phyloP scores from a whole-genome alignment of 352 stramenopile genomes.

The Peronosclerospora sorghi region DNA sequence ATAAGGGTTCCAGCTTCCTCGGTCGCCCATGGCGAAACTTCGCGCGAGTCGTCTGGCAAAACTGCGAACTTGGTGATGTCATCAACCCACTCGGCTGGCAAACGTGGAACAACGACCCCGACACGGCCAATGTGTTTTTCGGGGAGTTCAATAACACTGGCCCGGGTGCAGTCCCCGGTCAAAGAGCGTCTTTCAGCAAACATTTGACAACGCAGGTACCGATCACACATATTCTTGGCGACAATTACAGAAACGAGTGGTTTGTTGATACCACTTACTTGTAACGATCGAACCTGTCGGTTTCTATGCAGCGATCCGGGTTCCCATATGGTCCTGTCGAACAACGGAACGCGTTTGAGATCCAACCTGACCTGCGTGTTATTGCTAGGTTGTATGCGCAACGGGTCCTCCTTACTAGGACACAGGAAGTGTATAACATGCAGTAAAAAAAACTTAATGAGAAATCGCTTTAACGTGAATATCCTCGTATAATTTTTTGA shows the following conservation, averaged over 20 bases:
- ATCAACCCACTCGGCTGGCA: conserved; percentile 6
- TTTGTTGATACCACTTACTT: neutral
- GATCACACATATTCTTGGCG: conserved; percentile 7
- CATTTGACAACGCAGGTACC: neutral
- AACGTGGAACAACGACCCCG: conserved; percentile 3
- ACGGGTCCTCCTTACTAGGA: too few relatives aligned
- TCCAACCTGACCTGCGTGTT: too few relatives aligned
- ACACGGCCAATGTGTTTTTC: conserved; percentile 2
- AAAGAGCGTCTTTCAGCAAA: conserved; percentile 6
- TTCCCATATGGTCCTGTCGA: too few relatives aligned
- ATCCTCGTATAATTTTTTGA: too few relatives aligned
- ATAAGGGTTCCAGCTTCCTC: neutral
- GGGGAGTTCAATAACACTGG: conserved; percentile 10
- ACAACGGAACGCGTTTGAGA: too few relatives aligned
- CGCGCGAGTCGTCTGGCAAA: conserved; percentile 5
- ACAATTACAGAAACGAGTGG: neutral
- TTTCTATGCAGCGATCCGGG: too few relatives aligned
- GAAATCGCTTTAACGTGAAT: too few relatives aligned
- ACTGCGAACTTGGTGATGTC: conserved; percentile 1
- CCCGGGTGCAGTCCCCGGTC: conserved; percentile 1
- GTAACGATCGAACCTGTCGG: too few relatives aligned
- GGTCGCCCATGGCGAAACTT: conserved; percentile 1
- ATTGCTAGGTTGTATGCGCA: too few relatives aligned
- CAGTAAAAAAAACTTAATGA: too few relatives aligned
- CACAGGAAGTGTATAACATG: too few relatives aligned